Percentiles rank a stretch among this genome's conserved stretches.
These are phyloP conservation scores for Aspergillus vadensis DNA, from an alignment of 2,329 filamentous ascomycete species.

Conservation along the genomic window DNA sequence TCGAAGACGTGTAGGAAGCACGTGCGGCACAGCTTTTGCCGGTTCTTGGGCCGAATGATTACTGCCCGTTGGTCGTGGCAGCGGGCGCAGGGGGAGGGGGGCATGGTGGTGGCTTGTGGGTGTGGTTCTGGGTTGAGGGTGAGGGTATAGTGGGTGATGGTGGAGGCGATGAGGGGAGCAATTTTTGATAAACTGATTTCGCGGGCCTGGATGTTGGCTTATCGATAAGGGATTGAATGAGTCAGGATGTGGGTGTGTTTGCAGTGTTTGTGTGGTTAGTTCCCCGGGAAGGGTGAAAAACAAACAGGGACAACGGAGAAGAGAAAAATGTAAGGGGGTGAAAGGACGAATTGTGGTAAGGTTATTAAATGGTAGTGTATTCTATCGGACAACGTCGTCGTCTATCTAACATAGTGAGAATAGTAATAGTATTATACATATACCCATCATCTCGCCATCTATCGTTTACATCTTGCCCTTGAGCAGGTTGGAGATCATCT, in stretches of 20 bases:
- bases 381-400: not conserved
- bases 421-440: not conserved
- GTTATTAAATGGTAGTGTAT: not conserved
- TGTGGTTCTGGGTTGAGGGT: slow-evolving; percentile 2
- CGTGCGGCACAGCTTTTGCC: slow-evolving; percentile 84
- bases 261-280: slow-evolving; percentile 17
- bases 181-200: not conserved
- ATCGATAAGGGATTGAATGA: slow-evolving; percentile 17
- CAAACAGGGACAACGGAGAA: slow-evolving; percentile 1
- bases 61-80: slow-evolving; percentile 79
- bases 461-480: slow-evolving; percentile 66
- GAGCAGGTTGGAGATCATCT: slow-evolving; percentile 75
- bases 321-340: not conserved
- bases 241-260: slow-evolving; percentile 15
- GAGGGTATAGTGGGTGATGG: not conserved
- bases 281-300: not conserved
- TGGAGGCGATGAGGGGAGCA: slow-evolving; percentile 3
- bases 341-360: not conserved
- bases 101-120: slow-evolving; percentile 56
- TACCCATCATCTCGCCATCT: not conserved
- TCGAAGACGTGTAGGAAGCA: slow-evolving; percentile 92
- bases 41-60: slow-evolving; percentile 91
- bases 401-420: not conserved
- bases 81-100: slow-evolving; percentile 72
- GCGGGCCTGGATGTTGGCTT: not conserved